phyloP scores from a whole-genome alignment of 495 filamentous ascomycete species.

The Parathielavia hyrcaniae region DNA sequence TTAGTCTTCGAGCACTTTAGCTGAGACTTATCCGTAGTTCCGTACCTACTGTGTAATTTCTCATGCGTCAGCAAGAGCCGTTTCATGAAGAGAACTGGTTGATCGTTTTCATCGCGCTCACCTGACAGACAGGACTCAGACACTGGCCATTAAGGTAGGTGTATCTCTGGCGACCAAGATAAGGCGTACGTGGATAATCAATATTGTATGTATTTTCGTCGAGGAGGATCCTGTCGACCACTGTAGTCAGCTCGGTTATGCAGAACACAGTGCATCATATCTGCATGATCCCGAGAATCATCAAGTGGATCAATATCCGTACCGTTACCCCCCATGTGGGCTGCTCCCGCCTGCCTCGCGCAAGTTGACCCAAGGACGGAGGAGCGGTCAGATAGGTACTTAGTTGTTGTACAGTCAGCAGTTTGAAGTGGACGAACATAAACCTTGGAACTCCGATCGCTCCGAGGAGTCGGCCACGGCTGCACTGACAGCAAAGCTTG shows the following conservation, averaged over 20 bases:
- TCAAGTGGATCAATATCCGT: neutral
- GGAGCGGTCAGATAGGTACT: neutral
- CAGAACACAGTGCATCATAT: slow-evolving; percentile 10
- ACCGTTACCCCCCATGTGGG: slow-evolving; percentile 2
- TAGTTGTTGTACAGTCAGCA: slow-evolving; percentile 6
- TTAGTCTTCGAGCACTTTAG: neutral
- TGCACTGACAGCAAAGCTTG: too few species aligned
- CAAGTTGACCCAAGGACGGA: neutral
- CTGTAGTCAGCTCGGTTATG: slow-evolving; percentile 4
- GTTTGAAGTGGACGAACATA: neutral
- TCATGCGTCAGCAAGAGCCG: too few species aligned
- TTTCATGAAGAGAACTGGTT: too few species aligned
- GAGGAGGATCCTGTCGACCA: neutral
- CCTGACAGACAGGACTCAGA: too few species aligned
- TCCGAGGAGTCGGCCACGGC: neutral
- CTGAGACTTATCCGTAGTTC: too few species aligned
- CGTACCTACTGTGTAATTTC: too few species aligned
- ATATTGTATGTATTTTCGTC: neutral
- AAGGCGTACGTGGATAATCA: too few species aligned
- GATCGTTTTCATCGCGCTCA: too few species aligned
- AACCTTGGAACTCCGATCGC: neutral
- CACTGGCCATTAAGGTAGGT: too few species aligned
- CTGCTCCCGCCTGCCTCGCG: neutral
- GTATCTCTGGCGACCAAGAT: too few species aligned
- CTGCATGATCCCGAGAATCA: neutral